Base-by-base conservation (phyloP, 495 filamentous ascomycete species). In the Penicillium simplicissimum region DNA sequence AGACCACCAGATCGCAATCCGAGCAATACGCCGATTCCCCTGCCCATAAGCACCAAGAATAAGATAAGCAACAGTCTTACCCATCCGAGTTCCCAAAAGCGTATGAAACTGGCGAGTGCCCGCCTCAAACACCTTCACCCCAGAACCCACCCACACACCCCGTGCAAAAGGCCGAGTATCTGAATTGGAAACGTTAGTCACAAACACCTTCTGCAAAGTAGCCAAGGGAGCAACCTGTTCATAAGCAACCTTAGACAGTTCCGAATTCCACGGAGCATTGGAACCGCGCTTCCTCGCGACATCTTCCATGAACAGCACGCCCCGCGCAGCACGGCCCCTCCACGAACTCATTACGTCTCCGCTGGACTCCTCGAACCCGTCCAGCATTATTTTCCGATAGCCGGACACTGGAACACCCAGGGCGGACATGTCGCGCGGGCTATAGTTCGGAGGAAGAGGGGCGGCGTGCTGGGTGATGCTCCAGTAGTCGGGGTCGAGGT, bases 41-140 rank as follows among this genome's bases (percentile, higher is more conserved):
- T 36, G 51, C 10, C 33, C 51, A 53, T 19, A 53, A 15, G 51
- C 51, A 17, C 51, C 51, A 5, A 53, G 33, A 36, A 53, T 28
- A 4, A 37, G 13, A 37, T 53, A 53, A 13, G n/a, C 2, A 34
- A 53, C 19, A 37, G 35, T 10, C 51, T 37, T 53, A 28, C 51
- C 51, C 1, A 53, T 53, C 9, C 51, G n/a, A 19, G 51, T 53
- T 0, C 51, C 51, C 3, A 53, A n/a, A 1, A 53, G 17, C 10
- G 34, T 13, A 2, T 53, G 51, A 23, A 21, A 53, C 2, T 11
- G n/a, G 3, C 15, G 31, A 8, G n/a, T 36, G 7, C 34, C 51
- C 0, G 8, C 21, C 13, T 11, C 4, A 37, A 34, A 53, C 51
- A 21, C 15, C 19, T 37, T 13, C 51, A 36, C n/a, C 7, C 7